Evolutionary conservation across 2,329 filamentous ascomycete genomes (phyloP).

Genomic region (Talaromyces sp.): DNA sequence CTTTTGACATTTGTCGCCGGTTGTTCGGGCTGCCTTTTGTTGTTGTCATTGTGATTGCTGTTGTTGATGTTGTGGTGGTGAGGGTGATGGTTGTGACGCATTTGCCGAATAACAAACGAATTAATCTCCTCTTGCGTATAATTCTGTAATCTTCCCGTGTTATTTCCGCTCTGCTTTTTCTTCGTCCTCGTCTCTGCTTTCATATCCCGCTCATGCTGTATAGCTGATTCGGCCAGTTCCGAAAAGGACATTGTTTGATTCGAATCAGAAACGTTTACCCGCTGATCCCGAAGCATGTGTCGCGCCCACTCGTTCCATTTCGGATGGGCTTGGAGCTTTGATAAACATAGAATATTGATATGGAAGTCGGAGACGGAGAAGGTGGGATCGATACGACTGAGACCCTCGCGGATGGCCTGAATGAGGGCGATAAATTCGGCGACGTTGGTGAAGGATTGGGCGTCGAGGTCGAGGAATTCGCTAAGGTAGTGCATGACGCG

Average conservation of each 20-base stretch:
- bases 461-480: constrained; percentile 29
- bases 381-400: constrained; percentile 27
- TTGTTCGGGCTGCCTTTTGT: constrained; percentile 6
- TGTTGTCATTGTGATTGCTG: constrained; percentile 8
- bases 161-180: neutral
- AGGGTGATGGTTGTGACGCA: constrained; percentile 16
- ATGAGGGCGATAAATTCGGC: constrained; percentile 29
- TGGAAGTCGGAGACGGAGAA: constrained; percentile 26
- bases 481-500: constrained; percentile 29
- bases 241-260: constrained; percentile 24
- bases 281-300: constrained; percentile 25
- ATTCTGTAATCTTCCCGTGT: constrained; percentile 8
- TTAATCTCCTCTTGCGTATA: constrained; percentile 29
- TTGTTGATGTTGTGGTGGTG: constrained; percentile 11
- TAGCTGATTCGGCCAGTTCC: constrained; percentile 24
- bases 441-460: constrained; percentile 24
- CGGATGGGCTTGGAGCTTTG: constrained; percentile 25
- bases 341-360: constrained; percentile 27
- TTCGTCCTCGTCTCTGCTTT: constrained; percentile 3
- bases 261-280: constrained; percentile 22
- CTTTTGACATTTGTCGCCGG: constrained; percentile 8
- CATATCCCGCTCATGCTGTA: constrained; percentile 22
- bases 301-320: constrained; percentile 28
- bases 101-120: constrained; percentile 27
- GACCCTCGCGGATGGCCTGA: constrained; percentile 28